Evolutionary conservation across 371 early-diverging fungal genomes (phyloP).

Genomic region (Parasitella parasitica): DNA sequence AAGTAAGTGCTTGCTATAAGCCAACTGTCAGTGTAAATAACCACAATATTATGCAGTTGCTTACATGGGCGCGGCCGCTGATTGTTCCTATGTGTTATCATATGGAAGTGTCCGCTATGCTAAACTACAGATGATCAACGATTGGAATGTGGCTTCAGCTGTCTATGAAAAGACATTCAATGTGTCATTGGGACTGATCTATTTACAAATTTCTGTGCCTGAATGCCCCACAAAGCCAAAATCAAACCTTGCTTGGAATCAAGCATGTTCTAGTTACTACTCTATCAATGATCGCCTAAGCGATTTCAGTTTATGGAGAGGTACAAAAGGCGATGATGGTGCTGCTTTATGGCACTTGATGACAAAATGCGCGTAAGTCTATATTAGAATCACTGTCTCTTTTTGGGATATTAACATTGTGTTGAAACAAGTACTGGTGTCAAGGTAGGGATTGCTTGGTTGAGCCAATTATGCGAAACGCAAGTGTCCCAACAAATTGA

Average conservation of each 20-base stretch:
- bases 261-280: conserved; percentile 68
- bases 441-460: conserved; percentile 95
- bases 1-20: conserved; percentile 5
- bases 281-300: conserved; percentile 78
- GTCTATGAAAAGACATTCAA: conserved; percentile 91
- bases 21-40: background rate
- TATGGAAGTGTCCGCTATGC: conserved; percentile 65
- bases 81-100: conserved; percentile 69
- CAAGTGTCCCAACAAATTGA: conserved; percentile 49
- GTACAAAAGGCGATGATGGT: conserved; percentile 62
- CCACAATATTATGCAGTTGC: conserved; percentile 26
- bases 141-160: conserved; percentile 79
- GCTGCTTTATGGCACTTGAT: conserved; percentile 93
- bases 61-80: conserved; percentile 65
- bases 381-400: no score
- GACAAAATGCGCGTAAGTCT: conserved; percentile 75
- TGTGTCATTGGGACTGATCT: conserved; percentile 81
- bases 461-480: conserved; percentile 75
- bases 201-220: conserved; percentile 67
- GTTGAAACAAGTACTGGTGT: conserved; percentile 60
- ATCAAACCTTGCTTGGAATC: conserved; percentile 72
- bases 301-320: conserved; percentile 92
- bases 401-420: background rate
- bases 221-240: conserved; percentile 54
- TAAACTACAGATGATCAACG: conserved; percentile 69